Base-by-base conservation (phyloP, 176 grass and related monocot genomes). In the Oryza australiensis region DNA sequence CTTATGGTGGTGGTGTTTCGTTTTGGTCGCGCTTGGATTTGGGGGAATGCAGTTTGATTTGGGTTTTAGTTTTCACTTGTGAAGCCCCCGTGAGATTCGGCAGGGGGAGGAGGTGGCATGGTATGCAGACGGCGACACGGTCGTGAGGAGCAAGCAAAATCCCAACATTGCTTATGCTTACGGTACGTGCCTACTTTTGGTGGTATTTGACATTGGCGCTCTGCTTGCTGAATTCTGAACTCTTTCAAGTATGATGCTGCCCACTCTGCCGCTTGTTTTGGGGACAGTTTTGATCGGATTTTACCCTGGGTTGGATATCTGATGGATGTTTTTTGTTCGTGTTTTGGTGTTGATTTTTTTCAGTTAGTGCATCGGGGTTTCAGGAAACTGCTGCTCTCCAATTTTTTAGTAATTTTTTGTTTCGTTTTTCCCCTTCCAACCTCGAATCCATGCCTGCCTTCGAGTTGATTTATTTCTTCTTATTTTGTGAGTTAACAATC, bases 31-130 rank as follows among this genome's bases (percentile, higher is more conserved):
- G 41, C 34, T 67, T 45, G 77, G 88, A 84, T 90, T 88, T 35
- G 62, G 28, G 86, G 83, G 41, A 91, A 92, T 90, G 87, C 68
- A 22, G 74, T 68, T 73, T 84, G 49, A 89, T 85, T 88, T 68
- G 84, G 26, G 51, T 12, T 88, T 80, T 79, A 79, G 62, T 86
- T 75, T 67, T 38, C 40, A 18, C 45, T 18, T 77, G 70, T 86
- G 77, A 86, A 99, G 97, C 85, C 97, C 85, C 15, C 91, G 97
- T 75, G 97, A 99, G 85, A 99, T 99, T 92, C 93, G 93, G 42
- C 97, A 90, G 65, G 97, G 97, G 48, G 93, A 99, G 90, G 97
- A 99, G 86, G 85, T 99, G 11, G 93, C 97, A 6, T 99, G 97
- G 97, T 99, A 99, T 22, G 93, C 97, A 20, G 97, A 99, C 68